phyloP scores from a whole-genome alignment of 208 protist genomes.

The Acanthamoeba sp. region DNA sequence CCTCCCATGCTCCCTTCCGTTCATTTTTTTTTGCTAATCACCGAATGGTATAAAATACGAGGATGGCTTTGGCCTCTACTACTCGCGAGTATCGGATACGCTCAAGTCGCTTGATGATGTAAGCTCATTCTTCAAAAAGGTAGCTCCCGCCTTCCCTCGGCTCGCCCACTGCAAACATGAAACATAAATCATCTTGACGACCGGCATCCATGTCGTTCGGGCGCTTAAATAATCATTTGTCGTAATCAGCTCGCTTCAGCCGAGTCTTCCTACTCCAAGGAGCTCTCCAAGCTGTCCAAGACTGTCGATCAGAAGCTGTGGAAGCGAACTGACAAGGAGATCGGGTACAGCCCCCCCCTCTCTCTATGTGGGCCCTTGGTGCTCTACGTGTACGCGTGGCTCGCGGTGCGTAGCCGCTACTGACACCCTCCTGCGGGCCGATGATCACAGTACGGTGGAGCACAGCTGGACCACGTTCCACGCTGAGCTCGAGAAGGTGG shows the following conservation, averaged over 20 bases:
- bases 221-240: no score
- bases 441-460: conserved; percentile 23
- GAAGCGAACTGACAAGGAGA: conserved; percentile 63
- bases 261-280: conserved; percentile 54
- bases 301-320: conserved; percentile 47
- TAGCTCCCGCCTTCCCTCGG: no score
- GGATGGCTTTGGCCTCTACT: conserved; percentile 60
- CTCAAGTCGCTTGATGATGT: conserved; percentile 40
- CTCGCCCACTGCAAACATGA: not conserved
- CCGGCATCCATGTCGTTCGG: no score
- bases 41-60: not conserved
- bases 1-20: no score
- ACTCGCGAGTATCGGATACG: conserved; percentile 1
- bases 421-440: no score
- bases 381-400: not conserved
- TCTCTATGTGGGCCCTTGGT: not conserved
- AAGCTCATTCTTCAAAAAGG: conserved; percentile 55
- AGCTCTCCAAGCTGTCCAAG: conserved; percentile 6
- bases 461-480: conserved; percentile 36
- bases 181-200: not conserved
- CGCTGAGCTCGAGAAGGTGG: conserved; percentile 54
- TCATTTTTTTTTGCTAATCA: not conserved
- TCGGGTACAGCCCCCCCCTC: not conserved
- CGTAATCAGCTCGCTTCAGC: not conserved
- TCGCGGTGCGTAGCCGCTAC: no score